Evolutionary conservation across 73 alveolate species (phyloP).

Genomic region (Tetrahymena thermophila): DNA sequence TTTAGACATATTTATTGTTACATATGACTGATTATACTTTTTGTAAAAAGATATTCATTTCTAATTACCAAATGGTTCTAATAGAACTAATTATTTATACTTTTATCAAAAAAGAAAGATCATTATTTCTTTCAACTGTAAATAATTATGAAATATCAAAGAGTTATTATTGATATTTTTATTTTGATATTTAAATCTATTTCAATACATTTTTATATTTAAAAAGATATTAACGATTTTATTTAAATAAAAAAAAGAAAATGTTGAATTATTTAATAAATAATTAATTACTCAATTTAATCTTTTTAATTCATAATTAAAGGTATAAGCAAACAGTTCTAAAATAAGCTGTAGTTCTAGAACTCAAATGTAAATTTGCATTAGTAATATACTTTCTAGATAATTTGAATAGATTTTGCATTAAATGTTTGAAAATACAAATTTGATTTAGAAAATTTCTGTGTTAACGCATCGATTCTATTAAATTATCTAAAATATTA

Average conservation of each 20-base stretch:
- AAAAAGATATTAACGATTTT: too few species aligned
- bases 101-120: background rate
- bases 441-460: background rate
- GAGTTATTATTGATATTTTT: too few species aligned
- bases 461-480: too few species aligned
- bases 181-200: too few species aligned
- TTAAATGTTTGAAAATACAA: background rate
- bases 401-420: background rate
- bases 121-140: too few species aligned
- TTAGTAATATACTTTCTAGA: background rate
- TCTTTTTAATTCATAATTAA: background rate
- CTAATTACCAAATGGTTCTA: background rate
- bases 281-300: background rate
- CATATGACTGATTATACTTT: background rate
- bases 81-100: background rate
- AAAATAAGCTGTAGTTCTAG: background rate
- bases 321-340: background rate
- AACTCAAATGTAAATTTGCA: background rate
- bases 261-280: background rate
- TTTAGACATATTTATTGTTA: background rate
- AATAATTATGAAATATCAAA: too few species aligned
- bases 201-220: too few species aligned
- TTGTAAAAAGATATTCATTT: background rate
- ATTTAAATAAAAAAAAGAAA: background rate
- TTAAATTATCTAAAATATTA: too few species aligned